Percentiles rank a stretch among this genome's conserved stretches.
Conservation (phyloP, 2,329 filamentous ascomycete genomes). For the Camillea tinctor region DNA sequence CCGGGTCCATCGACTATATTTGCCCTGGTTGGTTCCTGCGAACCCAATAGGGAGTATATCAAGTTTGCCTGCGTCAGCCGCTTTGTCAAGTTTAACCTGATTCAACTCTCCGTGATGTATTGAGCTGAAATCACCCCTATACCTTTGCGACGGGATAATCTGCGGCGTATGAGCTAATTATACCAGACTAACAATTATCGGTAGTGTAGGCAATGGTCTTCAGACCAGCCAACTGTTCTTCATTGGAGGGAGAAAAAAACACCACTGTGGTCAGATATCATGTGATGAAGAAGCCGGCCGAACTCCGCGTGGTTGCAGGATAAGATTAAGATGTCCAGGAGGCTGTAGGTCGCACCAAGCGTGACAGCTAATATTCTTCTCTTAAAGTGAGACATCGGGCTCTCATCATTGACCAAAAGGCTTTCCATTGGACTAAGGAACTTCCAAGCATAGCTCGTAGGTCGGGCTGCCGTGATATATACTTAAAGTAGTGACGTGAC, state of each 20-base stretch:
- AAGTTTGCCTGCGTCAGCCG: not conserved
- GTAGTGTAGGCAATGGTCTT: not conserved
- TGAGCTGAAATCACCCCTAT: not conserved
- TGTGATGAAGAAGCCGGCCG: not conserved
- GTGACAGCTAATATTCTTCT: not conserved
- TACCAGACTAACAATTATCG: not conserved
- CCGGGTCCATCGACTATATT: not conserved
- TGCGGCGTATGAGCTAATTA: not conserved
- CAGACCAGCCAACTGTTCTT: too few species aligned
- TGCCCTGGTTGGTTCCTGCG: not conserved
- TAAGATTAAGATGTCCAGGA: not conserved
- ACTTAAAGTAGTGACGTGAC: not conserved
- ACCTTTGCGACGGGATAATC: not conserved
- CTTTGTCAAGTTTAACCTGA: not conserved
- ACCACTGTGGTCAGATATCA: not conserved
- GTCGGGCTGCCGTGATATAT: not conserved
- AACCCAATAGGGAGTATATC: not conserved
- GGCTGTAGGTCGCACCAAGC: not conserved
- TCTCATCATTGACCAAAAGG: not conserved
- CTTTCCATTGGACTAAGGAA: not conserved
- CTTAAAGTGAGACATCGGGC: not conserved
- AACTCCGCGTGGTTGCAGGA: not conserved
- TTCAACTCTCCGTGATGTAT: not conserved
- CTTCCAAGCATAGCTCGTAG: not conserved
- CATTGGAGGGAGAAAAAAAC: not conserved